Evolutionary conservation across 1,284 basidiomycete species (phyloP).

Genomic region (Puccinia novopanici): DNA sequence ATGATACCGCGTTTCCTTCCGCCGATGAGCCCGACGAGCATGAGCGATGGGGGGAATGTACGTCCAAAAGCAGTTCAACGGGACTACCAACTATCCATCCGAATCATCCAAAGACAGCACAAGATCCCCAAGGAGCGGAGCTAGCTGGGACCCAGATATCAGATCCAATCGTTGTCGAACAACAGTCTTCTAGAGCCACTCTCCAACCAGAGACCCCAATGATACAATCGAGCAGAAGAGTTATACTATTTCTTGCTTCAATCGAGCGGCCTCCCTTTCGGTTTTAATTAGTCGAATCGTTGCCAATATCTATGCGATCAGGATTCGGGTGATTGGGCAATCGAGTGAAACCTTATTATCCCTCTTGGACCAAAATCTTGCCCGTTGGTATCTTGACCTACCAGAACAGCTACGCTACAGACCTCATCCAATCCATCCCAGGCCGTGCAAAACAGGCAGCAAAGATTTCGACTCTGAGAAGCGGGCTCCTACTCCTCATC

Average conservation of each 20-base stretch:
- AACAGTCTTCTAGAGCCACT: conserved; percentile 59
- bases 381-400: conserved; percentile 76
- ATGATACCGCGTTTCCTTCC: conserved; percentile 72
- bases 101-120: conserved; percentile 52
- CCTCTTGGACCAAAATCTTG: conserved; percentile 69
- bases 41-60: conserved; percentile 56
- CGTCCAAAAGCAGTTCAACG: conserved; percentile 56
- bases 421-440: conserved; percentile 53
- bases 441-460: conserved; percentile 45
- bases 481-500: conserved; percentile 64
- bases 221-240: conserved; percentile 62
- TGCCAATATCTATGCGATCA: conserved; percentile 73
- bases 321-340: conserved; percentile 63
- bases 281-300: conserved; percentile 64
- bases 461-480: not conserved
- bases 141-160: not conserved
- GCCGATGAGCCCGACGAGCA: conserved; percentile 65
- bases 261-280: conserved; percentile 69
- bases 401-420: conserved; percentile 68
- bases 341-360: conserved; percentile 65
- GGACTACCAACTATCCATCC: conserved; percentile 49
- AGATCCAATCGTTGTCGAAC: conserved; percentile 53
- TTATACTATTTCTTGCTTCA: conserved; percentile 72
- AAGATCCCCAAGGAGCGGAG: not conserved
- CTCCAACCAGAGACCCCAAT: conserved; percentile 57